phyloP scores from a whole-genome alignment of 2,329 filamentous ascomycete species.

The Emmonsiellopsis sp. region DNA sequence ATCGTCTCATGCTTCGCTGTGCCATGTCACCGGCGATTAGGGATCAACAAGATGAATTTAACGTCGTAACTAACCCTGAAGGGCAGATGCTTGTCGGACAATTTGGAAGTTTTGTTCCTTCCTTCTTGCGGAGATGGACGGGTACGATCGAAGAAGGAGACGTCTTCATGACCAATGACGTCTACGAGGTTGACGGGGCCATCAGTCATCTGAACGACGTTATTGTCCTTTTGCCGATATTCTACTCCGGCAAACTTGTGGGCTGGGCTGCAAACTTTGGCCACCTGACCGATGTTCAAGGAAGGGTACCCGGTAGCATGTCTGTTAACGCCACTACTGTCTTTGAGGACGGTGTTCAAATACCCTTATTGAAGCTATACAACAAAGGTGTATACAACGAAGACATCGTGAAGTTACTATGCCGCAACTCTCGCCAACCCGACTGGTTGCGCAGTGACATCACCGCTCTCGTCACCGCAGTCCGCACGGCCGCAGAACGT shows the following conservation, averaged over 20 bases:
- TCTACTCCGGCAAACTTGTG: slow-evolving; percentile 35
- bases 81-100: slow-evolving; percentile 46
- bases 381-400: slow-evolving; percentile 35
- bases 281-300: slow-evolving; percentile 39
- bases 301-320: slow-evolving; percentile 44
- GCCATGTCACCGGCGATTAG: slow-evolving; percentile 44
- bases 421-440: slow-evolving; percentile 41
- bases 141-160: slow-evolving; percentile 42
- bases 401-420: slow-evolving; percentile 37
- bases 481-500: slow-evolving; percentile 36
- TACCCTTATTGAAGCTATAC: slow-evolving; percentile 42
- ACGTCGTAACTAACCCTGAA: slow-evolving; percentile 41
- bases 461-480: slow-evolving; percentile 39
- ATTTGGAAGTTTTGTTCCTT: slow-evolving; percentile 42
- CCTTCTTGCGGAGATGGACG: slow-evolving; percentile 40
- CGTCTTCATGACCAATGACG: slow-evolving; percentile 44
- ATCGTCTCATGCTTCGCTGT: slow-evolving; percentile 42
- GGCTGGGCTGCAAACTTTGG: slow-evolving; percentile 45
- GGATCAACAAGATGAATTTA: slow-evolving; percentile 46
- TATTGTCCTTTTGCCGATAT: slow-evolving; percentile 42
- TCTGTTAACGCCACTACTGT: slow-evolving; percentile 29
- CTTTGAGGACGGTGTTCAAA: slow-evolving; percentile 44
- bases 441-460: slow-evolving; percentile 40
- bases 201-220: slow-evolving; percentile 44
- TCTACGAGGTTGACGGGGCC: slow-evolving; percentile 41